phyloP scores from a whole-genome alignment of 2,329 filamentous ascomycete genomes.

The Fonsecaea monophora region DNA sequence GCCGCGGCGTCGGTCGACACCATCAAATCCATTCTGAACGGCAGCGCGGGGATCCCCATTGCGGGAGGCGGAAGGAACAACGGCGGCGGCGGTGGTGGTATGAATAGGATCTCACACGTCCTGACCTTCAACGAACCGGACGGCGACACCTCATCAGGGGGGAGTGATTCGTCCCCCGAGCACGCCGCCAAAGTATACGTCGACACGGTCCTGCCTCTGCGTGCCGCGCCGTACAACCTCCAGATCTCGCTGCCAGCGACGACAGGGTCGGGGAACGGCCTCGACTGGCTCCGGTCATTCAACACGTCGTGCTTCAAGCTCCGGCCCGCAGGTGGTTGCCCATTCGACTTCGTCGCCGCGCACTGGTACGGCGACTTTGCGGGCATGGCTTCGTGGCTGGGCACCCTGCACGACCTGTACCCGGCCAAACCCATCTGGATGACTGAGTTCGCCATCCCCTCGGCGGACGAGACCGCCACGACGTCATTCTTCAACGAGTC shows the following conservation, averaged over 20 bases:
- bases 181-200: conserved; percentile 73
- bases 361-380: conserved; percentile 57
- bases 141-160: conserved; percentile 61
- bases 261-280: conserved; percentile 65
- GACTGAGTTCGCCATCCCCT: conserved; percentile 73
- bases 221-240: conserved; percentile 57
- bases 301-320: conserved; percentile 48
- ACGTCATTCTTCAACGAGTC: conserved; percentile 73
- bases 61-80: neutral
- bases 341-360: conserved; percentile 58
- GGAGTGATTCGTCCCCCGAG: conserved; percentile 66
- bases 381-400: conserved; percentile 47
- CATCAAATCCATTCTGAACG: conserved; percentile 23
- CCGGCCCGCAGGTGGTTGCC: conserved; percentile 61
- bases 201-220: conserved; percentile 72
- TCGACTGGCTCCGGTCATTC: conserved; percentile 72
- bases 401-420: conserved; percentile 43
- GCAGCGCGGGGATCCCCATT: conserved; percentile 1
- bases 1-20: conserved; percentile 21
- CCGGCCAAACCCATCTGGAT: conserved; percentile 73
- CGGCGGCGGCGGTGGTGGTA: conserved; percentile 44
- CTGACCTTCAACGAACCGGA: conserved; percentile 85
- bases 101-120: conserved; percentile 69
- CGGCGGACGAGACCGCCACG: conserved; percentile 60
- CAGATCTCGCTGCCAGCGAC: conserved; percentile 73